Evolutionary conservation across 306 rosid species (phyloP).

Genomic region (Cotoneaster glaucophyllus): DNA sequence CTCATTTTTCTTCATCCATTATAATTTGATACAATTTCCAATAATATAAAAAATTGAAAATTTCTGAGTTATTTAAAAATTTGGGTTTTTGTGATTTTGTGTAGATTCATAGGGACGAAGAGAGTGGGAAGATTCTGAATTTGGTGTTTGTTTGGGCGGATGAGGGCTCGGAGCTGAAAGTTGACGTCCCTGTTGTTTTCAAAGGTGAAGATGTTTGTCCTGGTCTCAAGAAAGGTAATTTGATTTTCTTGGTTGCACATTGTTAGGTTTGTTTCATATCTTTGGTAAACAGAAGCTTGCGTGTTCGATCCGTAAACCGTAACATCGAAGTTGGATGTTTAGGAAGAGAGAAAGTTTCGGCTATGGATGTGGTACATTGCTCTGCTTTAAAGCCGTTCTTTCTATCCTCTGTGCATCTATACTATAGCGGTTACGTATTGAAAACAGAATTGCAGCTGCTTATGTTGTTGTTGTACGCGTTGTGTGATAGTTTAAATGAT

Average conservation of each 20-base stretch:
- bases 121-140: conserved; percentile 65
- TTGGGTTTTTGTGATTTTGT: neutral
- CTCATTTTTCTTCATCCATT: neutral
- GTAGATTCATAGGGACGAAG: conserved; percentile 68
- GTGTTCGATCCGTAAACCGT: neutral
- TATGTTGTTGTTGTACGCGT: neutral
- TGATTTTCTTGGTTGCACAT: neutral
- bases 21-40: neutral
- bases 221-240: conserved; percentile 78
- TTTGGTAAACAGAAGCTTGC: neutral
- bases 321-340: neutral
- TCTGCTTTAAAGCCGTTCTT: neutral
- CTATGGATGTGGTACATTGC: neutral
- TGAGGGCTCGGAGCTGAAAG: conserved; percentile 68
- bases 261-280: neutral
- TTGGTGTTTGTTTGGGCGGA: conserved; percentile 96
- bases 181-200: conserved; percentile 76
- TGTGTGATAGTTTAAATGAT: too few species aligned
- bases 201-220: conserved; percentile 76
- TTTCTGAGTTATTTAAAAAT: neutral
- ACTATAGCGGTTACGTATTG: neutral
- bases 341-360: neutral
- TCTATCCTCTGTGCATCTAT: neutral
- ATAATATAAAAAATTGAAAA: neutral
- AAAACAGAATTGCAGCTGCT: neutral